Evolutionary conservation across 2,329 filamentous ascomycete species (phyloP).

Genomic region (Diplodia sapinea): DNA sequence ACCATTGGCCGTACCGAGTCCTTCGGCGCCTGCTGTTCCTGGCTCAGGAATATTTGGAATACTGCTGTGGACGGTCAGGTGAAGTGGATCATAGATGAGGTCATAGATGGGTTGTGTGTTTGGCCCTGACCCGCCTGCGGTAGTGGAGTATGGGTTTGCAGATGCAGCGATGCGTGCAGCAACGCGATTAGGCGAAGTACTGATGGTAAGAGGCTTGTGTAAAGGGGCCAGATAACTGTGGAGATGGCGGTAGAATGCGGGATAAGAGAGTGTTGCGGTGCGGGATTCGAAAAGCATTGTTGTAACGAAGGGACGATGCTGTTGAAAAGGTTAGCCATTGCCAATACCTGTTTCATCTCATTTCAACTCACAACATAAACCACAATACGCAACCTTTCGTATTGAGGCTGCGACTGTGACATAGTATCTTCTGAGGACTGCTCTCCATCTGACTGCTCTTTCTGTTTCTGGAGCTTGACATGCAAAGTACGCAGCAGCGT

Average conservation of each 20-base stretch:
- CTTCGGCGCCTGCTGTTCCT: constrained; percentile 50
- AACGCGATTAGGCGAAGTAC: constrained; percentile 51
- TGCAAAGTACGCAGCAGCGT: constrained; percentile 70
- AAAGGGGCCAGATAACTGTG: constrained; percentile 59
- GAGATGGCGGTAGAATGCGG: constrained; percentile 56
- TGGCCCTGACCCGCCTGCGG: constrained; percentile 32
- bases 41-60: constrained; percentile 68
- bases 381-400: constrained; percentile 63
- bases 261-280: constrained; percentile 59
- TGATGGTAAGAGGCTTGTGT: constrained; percentile 52
- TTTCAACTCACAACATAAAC: constrained; percentile 65
- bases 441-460: not conserved
- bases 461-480: constrained; percentile 60
- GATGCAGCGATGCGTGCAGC: constrained; percentile 50
- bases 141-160: constrained; percentile 42
- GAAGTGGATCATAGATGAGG: constrained; percentile 64
- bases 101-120: constrained; percentile 60
- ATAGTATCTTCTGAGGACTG: constrained; percentile 10
- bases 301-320: constrained; percentile 75
- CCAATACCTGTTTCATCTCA: not conserved
- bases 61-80: constrained; percentile 64
- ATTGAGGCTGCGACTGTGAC: constrained; percentile 12
- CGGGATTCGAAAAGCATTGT: constrained; percentile 72
- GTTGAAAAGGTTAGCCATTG: not conserved
- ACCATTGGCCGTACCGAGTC: constrained; percentile 34